Percentiles rank a stretch among this genome's conserved stretches.
These are phyloP conservation scores for Lenwebbia sp. DNA, from an alignment of 345 rosid genomes.

Conservation along the genomic window DNA sequence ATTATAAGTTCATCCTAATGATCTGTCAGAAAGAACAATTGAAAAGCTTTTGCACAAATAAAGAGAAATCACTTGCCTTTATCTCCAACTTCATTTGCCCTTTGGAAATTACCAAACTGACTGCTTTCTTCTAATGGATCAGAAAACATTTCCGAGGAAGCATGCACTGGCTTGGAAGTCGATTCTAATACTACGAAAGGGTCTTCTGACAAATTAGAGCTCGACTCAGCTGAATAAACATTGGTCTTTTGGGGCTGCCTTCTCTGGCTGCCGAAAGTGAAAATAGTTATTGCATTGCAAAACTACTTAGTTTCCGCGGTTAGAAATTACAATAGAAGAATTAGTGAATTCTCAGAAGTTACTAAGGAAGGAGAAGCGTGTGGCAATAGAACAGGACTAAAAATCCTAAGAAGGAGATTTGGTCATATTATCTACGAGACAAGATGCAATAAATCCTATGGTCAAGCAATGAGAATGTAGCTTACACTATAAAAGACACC, in stretches of 20 bases:
- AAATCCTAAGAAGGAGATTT: background rate
- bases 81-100: constrained; percentile 17
- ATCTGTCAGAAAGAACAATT: background rate
- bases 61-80: constrained; percentile 1
- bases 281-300: background rate
- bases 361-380: background rate
- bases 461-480: background rate
- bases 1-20: background rate
- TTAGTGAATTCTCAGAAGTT: background rate
- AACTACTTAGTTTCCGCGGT: background rate
- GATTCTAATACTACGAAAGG: constrained; percentile 66
- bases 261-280: background rate
- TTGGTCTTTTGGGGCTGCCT: constrained; percentile 4
- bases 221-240: constrained; percentile 3
- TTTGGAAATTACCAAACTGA: constrained; percentile 25
- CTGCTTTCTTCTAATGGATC: constrained; percentile 56
- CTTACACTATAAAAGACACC: background rate
- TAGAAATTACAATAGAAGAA: background rate
- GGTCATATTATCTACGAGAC: background rate
- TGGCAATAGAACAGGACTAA: background rate
- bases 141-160: constrained; percentile 19
- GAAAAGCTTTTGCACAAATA: background rate
- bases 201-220: constrained; percentile 28
- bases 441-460: background rate
- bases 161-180: constrained; percentile 19